These are phyloP conservation scores for Fusarium xylarioides DNA, from an alignment of 2,329 filamentous ascomycete genomes.

Conservation along the genomic window DNA sequence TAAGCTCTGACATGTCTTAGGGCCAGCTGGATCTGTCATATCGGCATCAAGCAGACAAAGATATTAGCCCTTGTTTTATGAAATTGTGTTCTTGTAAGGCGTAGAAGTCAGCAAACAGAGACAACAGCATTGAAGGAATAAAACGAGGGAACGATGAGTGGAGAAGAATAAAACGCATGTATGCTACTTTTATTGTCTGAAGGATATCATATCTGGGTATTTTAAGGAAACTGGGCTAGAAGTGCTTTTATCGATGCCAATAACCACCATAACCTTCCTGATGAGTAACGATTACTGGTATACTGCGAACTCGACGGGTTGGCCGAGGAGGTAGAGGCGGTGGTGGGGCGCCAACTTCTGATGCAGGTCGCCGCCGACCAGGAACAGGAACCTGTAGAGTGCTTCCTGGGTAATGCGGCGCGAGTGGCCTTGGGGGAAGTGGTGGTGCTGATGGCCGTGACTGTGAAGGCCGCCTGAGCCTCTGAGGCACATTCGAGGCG, in stretches of 20 bases:
- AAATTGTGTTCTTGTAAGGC: neutral
- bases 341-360: slow-evolving; percentile 36
- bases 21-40: slow-evolving; percentile 27
- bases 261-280: slow-evolving; percentile 38
- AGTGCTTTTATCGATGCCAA: slow-evolving; percentile 33
- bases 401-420: slow-evolving; percentile 18
- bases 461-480: slow-evolving; percentile 3
- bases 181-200: slow-evolving; percentile 22
- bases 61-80: slow-evolving; percentile 6
- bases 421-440: slow-evolving; percentile 27
- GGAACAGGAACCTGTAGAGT: slow-evolving; percentile 10
- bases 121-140: neutral
- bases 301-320: slow-evolving; percentile 37
- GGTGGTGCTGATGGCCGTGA: slow-evolving; percentile 17
- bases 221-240: slow-evolving; percentile 24
- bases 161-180: slow-evolving; percentile 14
- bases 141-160: neutral
- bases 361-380: slow-evolving; percentile 25
- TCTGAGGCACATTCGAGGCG: slow-evolving; percentile 2
- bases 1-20: slow-evolving; percentile 46
- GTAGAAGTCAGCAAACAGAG: slow-evolving; percentile 10
- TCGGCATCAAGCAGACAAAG: slow-evolving; percentile 32
- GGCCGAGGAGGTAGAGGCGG: slow-evolving; percentile 42
- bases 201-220: slow-evolving; percentile 17
- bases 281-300: slow-evolving; percentile 45